Conservation (phyloP, 805 yeast species). For the Nakazawaea ambrosiae region DNA sequence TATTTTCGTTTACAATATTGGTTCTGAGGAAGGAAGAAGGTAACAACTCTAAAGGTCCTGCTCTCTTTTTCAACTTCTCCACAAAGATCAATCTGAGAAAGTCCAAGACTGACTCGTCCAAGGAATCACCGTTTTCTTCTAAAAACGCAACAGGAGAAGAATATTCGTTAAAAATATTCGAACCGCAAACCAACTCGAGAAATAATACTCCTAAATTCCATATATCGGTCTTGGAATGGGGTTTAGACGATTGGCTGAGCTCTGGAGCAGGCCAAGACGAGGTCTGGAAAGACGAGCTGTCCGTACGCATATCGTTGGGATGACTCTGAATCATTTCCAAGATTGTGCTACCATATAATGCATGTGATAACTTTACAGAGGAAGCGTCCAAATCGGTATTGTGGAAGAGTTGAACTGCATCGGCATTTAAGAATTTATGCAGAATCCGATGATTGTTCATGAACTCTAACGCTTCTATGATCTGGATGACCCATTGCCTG, state of each 20-base stretch:
- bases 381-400: slow-evolving; percentile 46
- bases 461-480: slow-evolving; percentile 78
- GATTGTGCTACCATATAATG: slow-evolving; percentile 50
- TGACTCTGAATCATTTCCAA: slow-evolving; percentile 27
- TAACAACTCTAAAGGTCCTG: slow-evolving; percentile 77
- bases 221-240: slow-evolving; percentile 79
- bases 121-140: slow-evolving; percentile 24
- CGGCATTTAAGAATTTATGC: slow-evolving; percentile 62
- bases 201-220: slow-evolving; percentile 89
- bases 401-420: slow-evolving; percentile 47
- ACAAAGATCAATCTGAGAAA: slow-evolving; percentile 63
- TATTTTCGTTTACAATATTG: slow-evolving; percentile 30
- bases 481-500: slow-evolving; percentile 80
- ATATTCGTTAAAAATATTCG: slow-evolving; percentile 45
- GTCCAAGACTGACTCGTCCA: slow-evolving; percentile 54
- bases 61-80: slow-evolving; percentile 58
- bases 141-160: slow-evolving; percentile 62
- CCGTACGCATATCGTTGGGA: slow-evolving; percentile 19
- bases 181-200: slow-evolving; percentile 57
- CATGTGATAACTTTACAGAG: slow-evolving; percentile 49
- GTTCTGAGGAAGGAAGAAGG: slow-evolving; percentile 80
- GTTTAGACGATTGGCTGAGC: slow-evolving; percentile 34
- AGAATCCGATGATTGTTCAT: slow-evolving; percentile 79
- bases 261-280: slow-evolving; percentile 80
- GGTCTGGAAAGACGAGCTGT: slow-evolving; percentile 15